A percentile compares a stretch with the other conserved stretches of the same genome.
phyloP scores from a whole-genome alignment of 2,329 filamentous ascomycete species.

The Fusarium solani-melongenae region DNA sequence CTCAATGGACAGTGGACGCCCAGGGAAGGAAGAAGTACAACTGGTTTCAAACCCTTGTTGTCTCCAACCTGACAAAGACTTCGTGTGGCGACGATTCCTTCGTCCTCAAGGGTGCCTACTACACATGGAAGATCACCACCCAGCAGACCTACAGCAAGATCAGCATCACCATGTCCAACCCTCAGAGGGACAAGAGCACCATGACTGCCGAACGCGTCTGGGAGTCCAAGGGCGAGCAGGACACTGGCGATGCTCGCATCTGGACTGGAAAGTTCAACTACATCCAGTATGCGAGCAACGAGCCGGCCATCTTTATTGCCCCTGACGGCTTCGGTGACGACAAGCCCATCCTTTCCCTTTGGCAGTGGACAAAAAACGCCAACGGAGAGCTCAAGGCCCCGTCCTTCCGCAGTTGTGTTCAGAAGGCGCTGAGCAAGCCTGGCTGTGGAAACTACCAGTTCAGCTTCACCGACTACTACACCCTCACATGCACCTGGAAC shows the following conservation, averaged over 20 bases:
- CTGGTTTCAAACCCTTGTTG: slow-evolving; percentile 22
- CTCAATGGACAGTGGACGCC: slow-evolving; percentile 26
- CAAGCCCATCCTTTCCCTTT: slow-evolving; percentile 29
- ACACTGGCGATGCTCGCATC: slow-evolving; percentile 1
- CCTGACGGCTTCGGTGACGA: slow-evolving; percentile 33
- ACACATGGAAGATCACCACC: slow-evolving; percentile 24
- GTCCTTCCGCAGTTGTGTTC: not conserved
- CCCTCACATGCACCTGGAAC: not conserved
- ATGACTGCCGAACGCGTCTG: slow-evolving; percentile 17
- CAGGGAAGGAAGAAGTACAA: slow-evolving; percentile 27
- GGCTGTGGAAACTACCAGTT: not conserved
- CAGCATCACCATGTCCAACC: slow-evolving; percentile 25
- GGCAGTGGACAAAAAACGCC: slow-evolving; percentile 28
- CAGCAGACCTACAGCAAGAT: slow-evolving; percentile 20
- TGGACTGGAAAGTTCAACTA: slow-evolving; percentile 40
- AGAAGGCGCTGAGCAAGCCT: not conserved
- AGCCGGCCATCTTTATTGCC: slow-evolving; percentile 32
- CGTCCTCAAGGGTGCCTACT: slow-evolving; percentile 5
- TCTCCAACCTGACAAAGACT: slow-evolving; percentile 12
- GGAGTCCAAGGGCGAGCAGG: slow-evolving; percentile 16
- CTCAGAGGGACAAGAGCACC: not conserved
- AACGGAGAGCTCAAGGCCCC: slow-evolving; percentile 10
- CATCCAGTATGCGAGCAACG: slow-evolving; percentile 11
- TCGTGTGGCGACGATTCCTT: slow-evolving; percentile 7
- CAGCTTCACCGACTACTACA: not conserved